Conservation (phyloP, 768 basidiomycete species). For the Boletus subparvulus region DNA sequence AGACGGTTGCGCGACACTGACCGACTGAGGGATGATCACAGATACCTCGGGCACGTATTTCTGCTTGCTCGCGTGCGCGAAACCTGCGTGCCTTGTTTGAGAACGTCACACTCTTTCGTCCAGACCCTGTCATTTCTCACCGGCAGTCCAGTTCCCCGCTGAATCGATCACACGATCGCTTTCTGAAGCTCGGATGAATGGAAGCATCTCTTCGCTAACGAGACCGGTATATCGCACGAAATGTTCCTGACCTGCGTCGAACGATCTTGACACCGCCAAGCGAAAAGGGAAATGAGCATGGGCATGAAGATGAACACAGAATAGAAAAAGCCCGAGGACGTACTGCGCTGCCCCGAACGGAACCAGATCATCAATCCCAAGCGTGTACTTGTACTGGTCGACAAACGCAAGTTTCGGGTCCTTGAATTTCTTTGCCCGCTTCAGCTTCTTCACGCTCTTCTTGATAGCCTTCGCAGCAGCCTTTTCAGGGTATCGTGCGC, state of each 20-base stretch:
- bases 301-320: constrained; percentile 38
- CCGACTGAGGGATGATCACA: constrained; percentile 57
- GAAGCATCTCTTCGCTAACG: constrained; percentile 42
- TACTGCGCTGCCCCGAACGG: constrained; percentile 66
- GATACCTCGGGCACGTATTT: constrained; percentile 46
- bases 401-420: constrained; percentile 54
- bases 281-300: neutral
- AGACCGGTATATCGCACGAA: constrained; percentile 53
- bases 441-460: constrained; percentile 52
- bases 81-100: constrained; percentile 22
- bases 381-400: constrained; percentile 50
- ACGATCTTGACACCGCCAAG: constrained; percentile 35
- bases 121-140: constrained; percentile 30
- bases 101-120: neutral
- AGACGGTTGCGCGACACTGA: constrained; percentile 25
- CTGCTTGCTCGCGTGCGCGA: constrained; percentile 50
- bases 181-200: constrained; percentile 50
- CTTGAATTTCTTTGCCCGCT: constrained; percentile 42
- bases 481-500: constrained; percentile 68
- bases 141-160: constrained; percentile 65
- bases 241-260: constrained; percentile 48
- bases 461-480: constrained; percentile 41
- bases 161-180: constrained; percentile 58
- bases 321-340: constrained; percentile 39
- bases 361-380: constrained; percentile 59